Conservation (phyloP, 2,329 filamentous ascomycete species). For the Penicillium sp. region DNA sequence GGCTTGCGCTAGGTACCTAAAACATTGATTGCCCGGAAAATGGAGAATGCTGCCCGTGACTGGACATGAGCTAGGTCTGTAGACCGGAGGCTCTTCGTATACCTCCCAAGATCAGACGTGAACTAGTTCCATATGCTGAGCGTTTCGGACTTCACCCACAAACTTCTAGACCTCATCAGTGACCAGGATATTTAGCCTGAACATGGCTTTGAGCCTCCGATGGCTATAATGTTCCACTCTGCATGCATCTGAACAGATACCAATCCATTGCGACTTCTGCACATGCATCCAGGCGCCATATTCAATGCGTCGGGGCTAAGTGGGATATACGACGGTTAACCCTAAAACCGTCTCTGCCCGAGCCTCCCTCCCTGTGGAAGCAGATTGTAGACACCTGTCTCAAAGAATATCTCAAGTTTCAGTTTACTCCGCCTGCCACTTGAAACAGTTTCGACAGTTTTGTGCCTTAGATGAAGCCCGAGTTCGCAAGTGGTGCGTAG, state of each 20-base stretch:
- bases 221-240: not conserved
- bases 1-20: too few relatives aligned
- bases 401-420: not conserved
- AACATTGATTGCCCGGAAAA: too few relatives aligned
- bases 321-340: not conserved
- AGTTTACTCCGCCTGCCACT: not conserved
- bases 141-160: not conserved
- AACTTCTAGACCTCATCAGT: not conserved
- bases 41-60: too few relatives aligned
- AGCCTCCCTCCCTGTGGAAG: not conserved
- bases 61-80: too few relatives aligned
- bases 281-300: not conserved
- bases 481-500: not conserved
- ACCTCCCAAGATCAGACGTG: too few relatives aligned
- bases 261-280: not conserved
- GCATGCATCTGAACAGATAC: not conserved
- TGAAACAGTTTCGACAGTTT: slow-evolving; percentile 2
- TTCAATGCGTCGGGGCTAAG: not conserved
- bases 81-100: too few relatives aligned
- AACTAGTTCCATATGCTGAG: too few relatives aligned
- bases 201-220: not conserved
- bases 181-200: not conserved
- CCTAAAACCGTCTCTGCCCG: not conserved
- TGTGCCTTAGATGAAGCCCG: not conserved
- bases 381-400: not conserved